Evolutionary conservation across 305 asterid genomes (phyloP), one percentile per base, ranked within the genome.

Genomic region (Rubia peregrina): DNA sequence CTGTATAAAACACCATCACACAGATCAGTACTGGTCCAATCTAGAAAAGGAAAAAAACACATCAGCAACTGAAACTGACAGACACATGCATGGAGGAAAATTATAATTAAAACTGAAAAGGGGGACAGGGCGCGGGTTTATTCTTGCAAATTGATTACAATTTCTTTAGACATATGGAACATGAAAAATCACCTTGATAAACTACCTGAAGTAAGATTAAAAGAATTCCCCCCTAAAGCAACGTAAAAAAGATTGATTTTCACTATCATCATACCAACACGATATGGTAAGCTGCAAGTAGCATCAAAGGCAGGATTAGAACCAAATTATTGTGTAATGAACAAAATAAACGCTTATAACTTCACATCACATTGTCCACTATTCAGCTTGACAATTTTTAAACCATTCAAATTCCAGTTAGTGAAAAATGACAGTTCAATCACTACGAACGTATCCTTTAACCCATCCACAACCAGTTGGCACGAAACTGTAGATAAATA

Each of bases 181-280:
- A 53, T 68, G 63, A 44, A 67, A 64, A 70, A 49, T 76, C 82
- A 94, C 98, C 98, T 88, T 71, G 87, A 87, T 72, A 85, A 75
- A 71, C 78, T 82, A 79, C 80, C 84, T 75, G 92, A 83, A 81
- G 80, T 77, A 65, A 69, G 80, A 74, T 81, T 86, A 75, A 84
- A 85, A 44, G 90, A 87, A 75, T 83, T 82, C 3, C 69, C 75
- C 78, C 80, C 80, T 75, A 87, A 76, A 71, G 86, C 86, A 75
- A 87, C 90, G 80, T 90, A 98, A 82, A 92, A 91, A 65, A 95
- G 89, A 81, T 92, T 85, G 61, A 85, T 78, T 86, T 82, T 85
- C 86, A 83, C 75, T 77, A 80, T 79, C 85, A 84, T 72, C 26
- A 77, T 51, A 73, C 90, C 80, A 69, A 92, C 95, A 71, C 71